Evolutionary conservation across 192 early-diverging fungal genomes (phyloP).

Genomic region (Polychytrium aggregatum): DNA sequence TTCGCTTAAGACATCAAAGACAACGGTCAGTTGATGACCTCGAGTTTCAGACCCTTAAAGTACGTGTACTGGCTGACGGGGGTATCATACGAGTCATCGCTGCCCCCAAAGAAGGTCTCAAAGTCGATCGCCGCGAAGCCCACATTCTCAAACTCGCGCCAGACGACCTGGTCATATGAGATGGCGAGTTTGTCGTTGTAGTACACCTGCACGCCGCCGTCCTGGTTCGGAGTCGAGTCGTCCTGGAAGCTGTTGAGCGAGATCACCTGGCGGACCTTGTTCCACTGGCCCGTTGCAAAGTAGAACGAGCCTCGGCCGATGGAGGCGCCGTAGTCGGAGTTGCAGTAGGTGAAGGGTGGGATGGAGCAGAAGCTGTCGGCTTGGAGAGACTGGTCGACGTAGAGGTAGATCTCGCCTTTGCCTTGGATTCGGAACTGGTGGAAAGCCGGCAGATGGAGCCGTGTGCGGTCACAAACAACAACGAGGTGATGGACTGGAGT

Average conservation of each 20-base stretch:
- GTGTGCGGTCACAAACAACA: constrained; percentile 3
- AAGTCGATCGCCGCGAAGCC: constrained; percentile 25
- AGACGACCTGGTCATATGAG: constrained; percentile 10
- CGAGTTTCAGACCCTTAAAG: constrained; percentile 24
- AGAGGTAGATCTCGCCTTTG: constrained; percentile 41
- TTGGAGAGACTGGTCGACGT: constrained; percentile 10
- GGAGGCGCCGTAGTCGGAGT: constrained; percentile 34
- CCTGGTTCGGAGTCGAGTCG: no score
- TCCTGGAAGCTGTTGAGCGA: constrained; percentile 15
- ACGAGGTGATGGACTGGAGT: constrained; percentile 1
- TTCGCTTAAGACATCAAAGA: no score
- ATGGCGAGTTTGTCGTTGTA: constrained; percentile 12
- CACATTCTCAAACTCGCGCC: constrained; percentile 3
- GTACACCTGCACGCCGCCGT: constrained; percentile 16
- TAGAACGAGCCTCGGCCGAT: constrained; percentile 37
- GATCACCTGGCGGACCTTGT: constrained; percentile 26
- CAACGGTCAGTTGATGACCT: no score
- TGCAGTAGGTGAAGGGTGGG: constrained; percentile 35
- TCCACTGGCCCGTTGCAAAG: constrained; percentile 36
- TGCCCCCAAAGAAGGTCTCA: constrained; percentile 33
- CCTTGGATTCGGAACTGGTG: constrained; percentile 35
- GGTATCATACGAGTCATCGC: constrained; percentile 10
- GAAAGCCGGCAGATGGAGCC: no score
- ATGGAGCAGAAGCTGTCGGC: constrained; percentile 11
- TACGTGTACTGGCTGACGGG: constrained; percentile 17